Evolutionary conservation across 1,139 yeast species (phyloP), one percentile per base, ranked within the genome.

Genomic region (Debaryomycetaceae sp.): DNA sequence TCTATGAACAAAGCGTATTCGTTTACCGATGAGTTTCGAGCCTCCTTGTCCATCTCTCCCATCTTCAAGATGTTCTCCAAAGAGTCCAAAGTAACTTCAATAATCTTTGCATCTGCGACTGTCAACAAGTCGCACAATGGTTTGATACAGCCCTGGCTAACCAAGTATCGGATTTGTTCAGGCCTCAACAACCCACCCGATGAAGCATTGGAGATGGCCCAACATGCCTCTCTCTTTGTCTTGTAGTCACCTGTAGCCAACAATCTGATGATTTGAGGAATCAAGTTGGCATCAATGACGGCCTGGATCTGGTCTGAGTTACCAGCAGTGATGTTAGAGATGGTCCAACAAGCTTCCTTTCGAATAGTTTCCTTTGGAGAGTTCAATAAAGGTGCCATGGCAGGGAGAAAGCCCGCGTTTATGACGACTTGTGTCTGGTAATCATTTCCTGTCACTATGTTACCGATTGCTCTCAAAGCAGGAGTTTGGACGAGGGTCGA

Each of bases 271-370:
- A 95, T 82, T 51, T 93, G 97, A 39, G 99, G 99, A 54, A 93
- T 84, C 64, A 93, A 78, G 72, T 93, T 93, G 51, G 93, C 85
- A 64, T 91, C 97, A 59, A 93, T 90, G 44, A 93, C 98, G 5
- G 97, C 93, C 72, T 93, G 97, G 59, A 93, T 90, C 75, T 93
- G 99, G 52, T 87, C 91, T 31, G 91, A 73, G 66, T 89, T 93
- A 59, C 99, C 99, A 34, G 99, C 99, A 38, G 99, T 93, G 61
- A 93, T 90, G 70, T 93, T 93, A 46, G 98, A 90, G 54, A 93
- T 83, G 36, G 99, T 93, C 99, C 99, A 93, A 75, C 99, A 91
- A 6, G 98, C 96, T 71, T 95, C 99, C 66, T 93, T 93, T 63
- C 95, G 84, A 57, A 93, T 87, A 23, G 95, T 83, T 65, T 93